Percentiles rank a stretch among this genome's conserved stretches.
Conservation (phyloP, 2,329 filamentous ascomycete genomes). For the Ceratocystis cubensis region DNA sequence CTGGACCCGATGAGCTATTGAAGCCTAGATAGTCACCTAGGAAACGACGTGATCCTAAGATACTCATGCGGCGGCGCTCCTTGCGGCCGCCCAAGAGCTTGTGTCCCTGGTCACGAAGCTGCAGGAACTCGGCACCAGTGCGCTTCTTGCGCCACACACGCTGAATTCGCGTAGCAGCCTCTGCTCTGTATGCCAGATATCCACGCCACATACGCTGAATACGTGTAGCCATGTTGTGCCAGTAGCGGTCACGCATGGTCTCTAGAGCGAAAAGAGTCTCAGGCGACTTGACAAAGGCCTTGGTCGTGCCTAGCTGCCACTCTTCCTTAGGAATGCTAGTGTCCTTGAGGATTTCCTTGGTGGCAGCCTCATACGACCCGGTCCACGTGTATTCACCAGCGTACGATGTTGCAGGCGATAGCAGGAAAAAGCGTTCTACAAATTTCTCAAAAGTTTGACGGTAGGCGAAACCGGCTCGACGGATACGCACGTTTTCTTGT, state of each 20-base stretch:
- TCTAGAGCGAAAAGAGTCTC: conserved; percentile 94
- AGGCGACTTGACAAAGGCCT: conserved; percentile 95
- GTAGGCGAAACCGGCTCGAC: conserved; percentile 90
- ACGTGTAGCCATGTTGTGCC: conserved; percentile 98
- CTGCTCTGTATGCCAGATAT: conserved; percentile 80
- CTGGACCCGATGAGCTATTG: conserved; percentile 65
- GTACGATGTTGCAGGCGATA: conserved; percentile 89
- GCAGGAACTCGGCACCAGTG: conserved; percentile 76
- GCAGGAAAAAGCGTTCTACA: conserved; percentile 87
- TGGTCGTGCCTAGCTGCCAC: conserved; percentile 92
- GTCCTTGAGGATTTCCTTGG: conserved; percentile 87
- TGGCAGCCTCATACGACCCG: conserved; percentile 74
- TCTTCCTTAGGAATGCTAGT: conserved; percentile 91
- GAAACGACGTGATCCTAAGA: conserved; percentile 84
- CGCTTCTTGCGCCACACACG: conserved; percentile 91
- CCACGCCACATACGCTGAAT: conserved; percentile 97
- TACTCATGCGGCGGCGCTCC: conserved; percentile 79
- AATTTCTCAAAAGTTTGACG: conserved; percentile 97
- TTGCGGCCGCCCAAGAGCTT: conserved; percentile 70
- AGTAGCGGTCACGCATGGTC: conserved; percentile 94
- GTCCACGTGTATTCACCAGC: conserved; percentile 96
- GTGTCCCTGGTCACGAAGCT: conserved; percentile 80
- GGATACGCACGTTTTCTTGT: conserved; percentile 98
- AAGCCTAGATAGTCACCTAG: conserved; percentile 90
- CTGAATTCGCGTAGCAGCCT: conserved; percentile 89